phyloP scores from a whole-genome alignment of 2,329 filamentous ascomycete genomes.

The Diaporthe longicolla region DNA sequence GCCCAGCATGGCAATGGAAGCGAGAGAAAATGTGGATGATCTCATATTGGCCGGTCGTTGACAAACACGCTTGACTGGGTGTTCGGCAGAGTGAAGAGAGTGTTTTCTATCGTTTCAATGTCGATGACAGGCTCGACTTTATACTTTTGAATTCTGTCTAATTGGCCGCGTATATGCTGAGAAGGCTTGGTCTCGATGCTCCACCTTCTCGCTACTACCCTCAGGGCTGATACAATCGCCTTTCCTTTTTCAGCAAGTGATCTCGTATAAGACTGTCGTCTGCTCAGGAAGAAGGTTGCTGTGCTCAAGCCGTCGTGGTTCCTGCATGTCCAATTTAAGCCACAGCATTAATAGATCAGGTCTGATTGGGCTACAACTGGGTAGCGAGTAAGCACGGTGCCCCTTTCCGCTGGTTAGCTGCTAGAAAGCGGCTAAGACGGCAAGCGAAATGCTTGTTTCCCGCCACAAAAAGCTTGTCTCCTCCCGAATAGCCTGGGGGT shows the following conservation, averaged over 20 bases:
- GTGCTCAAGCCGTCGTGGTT: conserved; percentile 13
- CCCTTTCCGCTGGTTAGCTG: not conserved
- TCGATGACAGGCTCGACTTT: conserved; percentile 5
- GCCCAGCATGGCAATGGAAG: conserved; percentile 34
- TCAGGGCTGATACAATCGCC: conserved; percentile 9
- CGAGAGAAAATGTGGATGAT: not conserved
- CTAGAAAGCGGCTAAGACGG: conserved; percentile 27
- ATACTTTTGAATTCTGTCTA: not conserved
- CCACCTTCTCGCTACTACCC: not conserved
- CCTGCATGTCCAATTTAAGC: conserved; percentile 31
- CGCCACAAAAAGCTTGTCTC: conserved; percentile 32
- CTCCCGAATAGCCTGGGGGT: no score
- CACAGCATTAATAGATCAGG: not conserved
- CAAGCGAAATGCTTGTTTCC: conserved; percentile 30
- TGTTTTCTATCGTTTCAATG: no score
- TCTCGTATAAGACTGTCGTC: conserved; percentile 14
- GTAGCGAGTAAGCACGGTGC: conserved; percentile 15
- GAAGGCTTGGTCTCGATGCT: not conserved
- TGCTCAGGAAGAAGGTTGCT: not conserved
- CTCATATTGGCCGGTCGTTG: conserved; percentile 25
- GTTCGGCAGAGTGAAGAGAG: not conserved
- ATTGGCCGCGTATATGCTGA: not conserved
- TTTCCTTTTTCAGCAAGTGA: conserved; percentile 18
- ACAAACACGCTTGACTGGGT: not conserved
- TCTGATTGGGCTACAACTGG: conserved; percentile 31